Conservation (phyloP, 2,329 filamentous ascomycete genomes). For the Pyricularia grisea region DNA sequence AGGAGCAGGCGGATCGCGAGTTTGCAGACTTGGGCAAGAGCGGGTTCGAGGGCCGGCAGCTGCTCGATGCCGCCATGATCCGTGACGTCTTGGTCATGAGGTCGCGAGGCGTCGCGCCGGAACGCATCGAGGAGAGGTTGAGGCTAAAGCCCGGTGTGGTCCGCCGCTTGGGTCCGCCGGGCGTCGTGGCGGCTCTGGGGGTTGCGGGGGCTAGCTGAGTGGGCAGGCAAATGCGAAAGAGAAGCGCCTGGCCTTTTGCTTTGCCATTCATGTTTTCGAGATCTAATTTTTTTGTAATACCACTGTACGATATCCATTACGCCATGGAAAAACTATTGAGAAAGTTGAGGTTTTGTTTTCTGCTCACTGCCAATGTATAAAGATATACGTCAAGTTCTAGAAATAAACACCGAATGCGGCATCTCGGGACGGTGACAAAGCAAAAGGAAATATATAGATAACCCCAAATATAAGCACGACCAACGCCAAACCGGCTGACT, state of each 20-base stretch:
- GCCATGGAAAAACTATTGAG: background rate
- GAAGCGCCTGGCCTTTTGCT: background rate
- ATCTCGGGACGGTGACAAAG: background rate
- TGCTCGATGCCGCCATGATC: constrained; percentile 37
- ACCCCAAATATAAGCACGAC: background rate
- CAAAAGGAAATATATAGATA: background rate
- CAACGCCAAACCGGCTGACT: background rate
- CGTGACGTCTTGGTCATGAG: constrained; percentile 35
- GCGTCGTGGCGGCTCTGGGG: constrained; percentile 27
- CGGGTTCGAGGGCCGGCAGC: constrained; percentile 27
- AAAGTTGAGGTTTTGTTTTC: background rate
- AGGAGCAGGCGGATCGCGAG: constrained; percentile 34
- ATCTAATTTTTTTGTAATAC: background rate
- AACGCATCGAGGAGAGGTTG: constrained; percentile 36
- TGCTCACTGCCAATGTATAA: background rate
- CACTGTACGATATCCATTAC: background rate
- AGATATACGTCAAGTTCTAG: background rate
- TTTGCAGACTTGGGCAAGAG: constrained; percentile 27
- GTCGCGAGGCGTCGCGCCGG: constrained; percentile 24
- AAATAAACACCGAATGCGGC: background rate
- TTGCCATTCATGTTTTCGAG: background rate
- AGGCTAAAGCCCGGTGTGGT: constrained; percentile 35
- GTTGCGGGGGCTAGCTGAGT: constrained; percentile 17
- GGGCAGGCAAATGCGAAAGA: background rate
- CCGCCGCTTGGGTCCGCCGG: constrained; percentile 29